Evolutionary conservation across 768 basidiomycete species (phyloP), one percentile per base, ranked within the genome.

Genomic region (Clavaria fumosa): DNA sequence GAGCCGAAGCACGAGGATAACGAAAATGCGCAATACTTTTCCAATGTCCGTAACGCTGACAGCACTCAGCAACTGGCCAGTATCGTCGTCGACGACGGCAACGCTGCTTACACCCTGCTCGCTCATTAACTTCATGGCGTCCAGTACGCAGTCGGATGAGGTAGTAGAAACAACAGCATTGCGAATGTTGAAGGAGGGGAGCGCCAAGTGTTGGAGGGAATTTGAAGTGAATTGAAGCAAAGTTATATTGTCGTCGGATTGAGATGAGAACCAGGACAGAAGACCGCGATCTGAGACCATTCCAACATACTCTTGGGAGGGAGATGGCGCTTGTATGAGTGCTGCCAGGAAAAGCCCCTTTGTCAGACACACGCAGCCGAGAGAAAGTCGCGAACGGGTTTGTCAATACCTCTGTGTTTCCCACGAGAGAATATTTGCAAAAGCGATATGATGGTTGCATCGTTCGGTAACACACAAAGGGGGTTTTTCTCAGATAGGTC

Each of bases 401-500:
- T n/a, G n/a, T n/a, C n/a, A n/a, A 19, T 41, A 78, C 81, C 73
- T 60, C 83, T 60, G 54, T 88, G 84, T 2, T 70, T 63, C 19
- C 84, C 84, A 18, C 69, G 62, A 17, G 78, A 69, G 50, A 86
- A 85, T 3, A 76, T 50, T 31, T 66, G 63, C 4, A 88, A 56
- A 1, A 86, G 57, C 2, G 72, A 67, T 9, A 83, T 53, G 17
- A 81, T 48, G 2, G 66, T 76, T 2, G 81, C 77, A 30, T 75
- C 67, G 41, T 78, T 56, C 0, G 75, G 66, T 5, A 84, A 53
- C 15, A 60, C 61, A 38, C 79, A 68, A 21, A 85, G 62, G 6
- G 79, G 76, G 43, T 88, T 86, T 63, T 88, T 88, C 55, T 84
- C 78, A 9, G 84, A 86, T 23, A 86, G 62, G 54, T 88, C 84